Base-by-base conservation (phyloP, 805 yeast genomes). In the Lachancea thermotolerans region DNA sequence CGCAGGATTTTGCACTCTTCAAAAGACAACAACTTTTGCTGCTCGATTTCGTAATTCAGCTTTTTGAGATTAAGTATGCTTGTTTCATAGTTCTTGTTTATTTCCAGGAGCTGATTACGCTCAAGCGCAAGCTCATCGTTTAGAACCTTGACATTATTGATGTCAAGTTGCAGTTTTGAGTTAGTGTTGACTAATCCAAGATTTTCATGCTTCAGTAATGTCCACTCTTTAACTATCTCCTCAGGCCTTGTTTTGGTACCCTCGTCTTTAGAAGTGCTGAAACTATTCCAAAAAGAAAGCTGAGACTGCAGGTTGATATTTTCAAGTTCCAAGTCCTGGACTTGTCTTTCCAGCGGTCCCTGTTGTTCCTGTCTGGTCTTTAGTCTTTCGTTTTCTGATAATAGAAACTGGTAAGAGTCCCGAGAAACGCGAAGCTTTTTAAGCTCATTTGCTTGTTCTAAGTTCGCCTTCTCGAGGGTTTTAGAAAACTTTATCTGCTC, bases 1-100 rank as follows among this genome's bases (percentile, higher is more conserved):
- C 84, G 68, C 43, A 84, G 63, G 46, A 79, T 71, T 44, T 71
- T 76, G 27, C 80, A 72, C 55, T 84, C 90, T 49, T 76, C 78
- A 18, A 66, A 55, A n/a, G 81, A 74, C 36, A 82, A 64, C 2
- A 66, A 55, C 42, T 71, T 71, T 46, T 79, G 81, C 43, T 75
- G 73, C 40, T 77, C 77, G 5, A 76, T 57, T 45, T 80, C 74
- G 62, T 48, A 60, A 41, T 67, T 68, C 5, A 69, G 44, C 45
- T 57, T 66, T 17, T 59, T 56, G 33, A 65, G 40, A 43, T 63
- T 64, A 35, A 45, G 53, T 49, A 56, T 62, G 48, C 47, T 61
- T 31, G 34, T 46, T 39, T 50, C 63, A 40, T 48, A 64, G 18
- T 39, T 54, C n/a, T 51, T 54, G 34, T 55, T 55, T 21, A 65